Evolutionary conservation across 805 yeast genomes (phyloP).

Genomic region (Candida manassasensis): DNA sequence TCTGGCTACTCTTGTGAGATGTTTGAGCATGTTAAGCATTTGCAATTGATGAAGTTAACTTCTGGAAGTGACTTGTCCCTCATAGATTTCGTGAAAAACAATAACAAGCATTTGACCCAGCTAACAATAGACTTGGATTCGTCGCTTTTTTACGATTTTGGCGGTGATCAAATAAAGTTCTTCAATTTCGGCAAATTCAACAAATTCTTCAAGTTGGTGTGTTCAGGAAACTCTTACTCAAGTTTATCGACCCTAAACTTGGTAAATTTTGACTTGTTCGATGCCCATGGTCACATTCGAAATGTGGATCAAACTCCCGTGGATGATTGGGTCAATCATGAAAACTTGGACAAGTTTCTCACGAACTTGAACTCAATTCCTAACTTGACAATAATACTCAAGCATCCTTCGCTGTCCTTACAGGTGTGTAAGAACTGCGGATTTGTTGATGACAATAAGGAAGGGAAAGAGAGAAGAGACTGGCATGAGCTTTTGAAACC

Average conservation of each 20-base stretch:
- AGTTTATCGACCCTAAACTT: constrained; percentile 22
- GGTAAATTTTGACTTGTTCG: constrained; percentile 28
- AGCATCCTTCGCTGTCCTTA: neutral
- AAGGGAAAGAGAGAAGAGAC: neutral
- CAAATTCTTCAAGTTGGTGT: constrained; percentile 25
- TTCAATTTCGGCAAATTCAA: constrained; percentile 31
- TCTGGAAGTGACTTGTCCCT: constrained; percentile 46
- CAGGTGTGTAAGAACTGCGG: constrained; percentile 4
- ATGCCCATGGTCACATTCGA: constrained; percentile 14
- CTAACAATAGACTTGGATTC: constrained; percentile 48
- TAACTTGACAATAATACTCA: constrained; percentile 1
- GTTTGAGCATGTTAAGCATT: constrained; percentile 34
- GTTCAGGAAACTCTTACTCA: constrained; percentile 32
- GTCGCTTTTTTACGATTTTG: constrained; percentile 32
- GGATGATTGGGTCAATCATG: constrained; percentile 15
- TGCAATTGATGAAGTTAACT: constrained; percentile 35
- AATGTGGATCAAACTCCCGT: constrained; percentile 10
- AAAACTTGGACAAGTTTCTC: constrained; percentile 2
- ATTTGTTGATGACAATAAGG: neutral
- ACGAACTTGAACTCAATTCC: constrained; percentile 7
- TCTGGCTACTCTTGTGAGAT: constrained; percentile 20
- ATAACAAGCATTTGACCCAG: constrained; percentile 27
- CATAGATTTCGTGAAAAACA: constrained; percentile 41
- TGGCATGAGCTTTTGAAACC: constrained; percentile 1
- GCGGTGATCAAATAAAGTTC: constrained; percentile 10